Percentiles rank a stretch among this genome's conserved stretches.
These are phyloP conservation scores for Candida golubevii DNA, from an alignment of 805 yeast genomes.

Conservation along the genomic window DNA sequence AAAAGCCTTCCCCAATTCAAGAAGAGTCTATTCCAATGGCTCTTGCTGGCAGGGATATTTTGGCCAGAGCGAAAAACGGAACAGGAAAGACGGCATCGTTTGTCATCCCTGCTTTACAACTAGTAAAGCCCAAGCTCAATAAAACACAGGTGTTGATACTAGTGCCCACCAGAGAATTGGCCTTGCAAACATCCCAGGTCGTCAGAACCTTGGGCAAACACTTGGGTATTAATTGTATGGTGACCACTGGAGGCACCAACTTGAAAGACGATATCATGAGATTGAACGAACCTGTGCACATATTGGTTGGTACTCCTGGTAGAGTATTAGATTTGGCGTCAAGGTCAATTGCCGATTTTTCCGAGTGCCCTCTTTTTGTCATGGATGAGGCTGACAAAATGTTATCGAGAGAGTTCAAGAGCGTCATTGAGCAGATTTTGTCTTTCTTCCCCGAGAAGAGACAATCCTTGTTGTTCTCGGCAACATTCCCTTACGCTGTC, in stretches of 20 bases:
- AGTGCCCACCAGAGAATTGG: constrained; percentile 97
- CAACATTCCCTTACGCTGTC: constrained; percentile 94
- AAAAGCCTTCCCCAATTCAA: constrained; percentile 96
- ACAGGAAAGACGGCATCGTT: constrained; percentile 99
- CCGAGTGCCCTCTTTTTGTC: constrained; percentile 80
- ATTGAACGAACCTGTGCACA: constrained; percentile 88
- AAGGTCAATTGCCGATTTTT: constrained; percentile 80
- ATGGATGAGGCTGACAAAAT: constrained; percentile 99
- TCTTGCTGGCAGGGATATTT: constrained; percentile 87
- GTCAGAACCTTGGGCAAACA: constrained; percentile 95
- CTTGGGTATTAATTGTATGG: constrained; percentile 90
- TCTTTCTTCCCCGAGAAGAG: constrained; percentile 62
- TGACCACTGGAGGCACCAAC: constrained; percentile 96
- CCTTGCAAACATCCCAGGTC: constrained; percentile 95
- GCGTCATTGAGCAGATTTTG: constrained; percentile 81
- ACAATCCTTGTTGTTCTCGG: constrained; percentile 86
- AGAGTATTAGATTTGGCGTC: constrained; percentile 92
- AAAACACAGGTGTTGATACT: constrained; percentile 88
- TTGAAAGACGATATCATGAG: constrained; percentile 92
- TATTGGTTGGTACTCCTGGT: constrained; percentile 96
- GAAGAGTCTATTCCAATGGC: constrained; percentile 97
- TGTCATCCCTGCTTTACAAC: constrained; percentile 88
- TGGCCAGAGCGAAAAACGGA: constrained; percentile 98
- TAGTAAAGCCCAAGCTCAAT: constrained; percentile 74
- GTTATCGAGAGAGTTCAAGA: constrained; percentile 85